Evolutionary conservation across 2,329 filamentous ascomycete genomes (phyloP), one percentile per base, ranked within the genome.

Genomic region (Aureobasidium sp.): DNA sequence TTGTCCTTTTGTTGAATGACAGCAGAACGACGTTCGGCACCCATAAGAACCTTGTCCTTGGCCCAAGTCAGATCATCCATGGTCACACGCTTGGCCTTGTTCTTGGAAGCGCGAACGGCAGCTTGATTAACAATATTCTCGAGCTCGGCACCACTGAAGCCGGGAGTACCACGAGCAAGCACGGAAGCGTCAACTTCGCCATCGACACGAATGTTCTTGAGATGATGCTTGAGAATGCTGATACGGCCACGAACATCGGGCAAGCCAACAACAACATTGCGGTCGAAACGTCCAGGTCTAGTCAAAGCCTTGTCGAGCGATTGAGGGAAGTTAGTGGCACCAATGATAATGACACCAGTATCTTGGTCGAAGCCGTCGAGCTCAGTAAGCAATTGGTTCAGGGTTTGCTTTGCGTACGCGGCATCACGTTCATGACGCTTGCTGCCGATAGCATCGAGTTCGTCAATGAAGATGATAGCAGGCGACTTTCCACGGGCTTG

Each of bases 101-200:
- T 83, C 73, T 94, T 91, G 70, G 91, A 96, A n/a, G 94, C 94
- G 70, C 89, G 90, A 47, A 99, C 88, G 26, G 94, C 94, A 36
- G 94, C 94, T 73, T 97, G 90, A 76, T 99, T 99, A 71, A 96
- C 89, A 69, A 99, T 85, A 73, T 97, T 99, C 77, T 97, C 94
- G 13, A 99, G 82, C 69, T 99, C 94, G 24, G 94, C 94, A 67
- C 94, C 94, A 53, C 93, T 97, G 70, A 96, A 92, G 12, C 94
- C 94, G 61, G 91, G 87, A 15, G 92, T 96, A 65, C 90, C 90
- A 65, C 89, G 86, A 39, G 94, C 94, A 69, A 99, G 85, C 63
- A 89, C 83, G 29, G 90, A 85, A 41, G 95, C 79, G 73, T 97
- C 92, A 48, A 97, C 90, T 69, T 95, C 88, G 5, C 84, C 80